A percentile compares a stretch with the other conserved stretches of the same genome.
phyloP scores from a whole-genome alignment of 805 yeast species.

The Myxozyma nipponensis region DNA sequence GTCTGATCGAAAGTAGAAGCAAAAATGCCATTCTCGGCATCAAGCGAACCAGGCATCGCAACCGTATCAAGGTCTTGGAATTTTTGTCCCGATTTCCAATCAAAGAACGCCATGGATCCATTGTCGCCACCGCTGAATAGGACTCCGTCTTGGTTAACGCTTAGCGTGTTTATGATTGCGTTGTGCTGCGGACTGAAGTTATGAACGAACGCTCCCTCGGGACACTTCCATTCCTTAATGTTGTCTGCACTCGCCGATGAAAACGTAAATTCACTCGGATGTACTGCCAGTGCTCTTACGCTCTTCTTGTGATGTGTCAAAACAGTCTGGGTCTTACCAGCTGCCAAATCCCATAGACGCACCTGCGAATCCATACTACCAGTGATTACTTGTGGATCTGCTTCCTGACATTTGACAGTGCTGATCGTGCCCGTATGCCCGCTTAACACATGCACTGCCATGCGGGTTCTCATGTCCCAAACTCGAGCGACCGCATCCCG shows the following conservation, averaged over 20 bases:
- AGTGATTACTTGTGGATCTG: constrained; percentile 82
- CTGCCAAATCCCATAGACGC: constrained; percentile 83
- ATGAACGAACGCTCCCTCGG: constrained; percentile 69
- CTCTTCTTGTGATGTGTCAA: constrained; percentile 83
- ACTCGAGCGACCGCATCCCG: constrained; percentile 80
- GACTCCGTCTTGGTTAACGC: constrained; percentile 60
- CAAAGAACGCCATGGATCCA: constrained; percentile 73
- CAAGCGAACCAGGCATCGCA: constrained; percentile 66
- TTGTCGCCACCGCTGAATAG: constrained; percentile 80
- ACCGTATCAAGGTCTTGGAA: constrained; percentile 53
- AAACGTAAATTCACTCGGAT: constrained; percentile 68
- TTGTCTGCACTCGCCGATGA: constrained; percentile 79
- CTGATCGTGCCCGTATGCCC: constrained; percentile 81
- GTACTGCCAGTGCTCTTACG: constrained; percentile 66
- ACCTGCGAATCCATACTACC: constrained; percentile 83
- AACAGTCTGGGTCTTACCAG: constrained; percentile 66
- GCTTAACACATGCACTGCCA: constrained; percentile 66
- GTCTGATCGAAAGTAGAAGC: constrained; percentile 72
- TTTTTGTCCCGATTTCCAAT: constrained; percentile 66
- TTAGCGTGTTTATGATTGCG: constrained; percentile 63
- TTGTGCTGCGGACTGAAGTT: constrained; percentile 46
- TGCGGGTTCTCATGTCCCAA: constrained; percentile 88
- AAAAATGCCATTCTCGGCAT: constrained; percentile 63
- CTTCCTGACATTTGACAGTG: constrained; percentile 59
- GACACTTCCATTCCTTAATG: constrained; percentile 77